Conservation (phyloP, 2,329 filamentous ascomycete genomes). For the Cercospora janseana region DNA sequence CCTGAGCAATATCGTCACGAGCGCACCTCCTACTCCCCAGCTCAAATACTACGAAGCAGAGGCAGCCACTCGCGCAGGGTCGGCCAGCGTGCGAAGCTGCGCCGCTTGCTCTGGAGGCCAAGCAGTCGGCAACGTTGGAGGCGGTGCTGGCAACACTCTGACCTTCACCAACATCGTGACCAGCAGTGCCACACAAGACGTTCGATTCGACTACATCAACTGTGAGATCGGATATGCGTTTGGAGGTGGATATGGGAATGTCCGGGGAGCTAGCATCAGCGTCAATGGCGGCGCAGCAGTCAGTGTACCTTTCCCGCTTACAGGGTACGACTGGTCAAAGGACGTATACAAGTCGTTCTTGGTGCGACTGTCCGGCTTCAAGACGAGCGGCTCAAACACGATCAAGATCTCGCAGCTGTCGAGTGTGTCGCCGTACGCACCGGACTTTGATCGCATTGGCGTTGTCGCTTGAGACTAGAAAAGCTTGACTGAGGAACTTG, state of each 20-base stretch:
- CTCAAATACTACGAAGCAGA: constrained; percentile 37
- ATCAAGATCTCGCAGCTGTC: constrained; percentile 30
- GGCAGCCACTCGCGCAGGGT: constrained; percentile 36
- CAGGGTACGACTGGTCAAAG: constrained; percentile 43
- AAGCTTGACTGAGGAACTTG: too few relatives aligned
- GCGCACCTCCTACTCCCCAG: constrained; percentile 17
- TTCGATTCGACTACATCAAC: constrained; percentile 44
- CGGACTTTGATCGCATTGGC: constrained; percentile 34
- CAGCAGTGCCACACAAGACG: constrained; percentile 34
- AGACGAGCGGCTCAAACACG: constrained; percentile 26
- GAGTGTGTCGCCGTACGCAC: constrained; percentile 28
- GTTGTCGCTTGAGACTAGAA: constrained; percentile 15
- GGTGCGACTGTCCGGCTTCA: constrained; percentile 32
- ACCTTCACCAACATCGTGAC: constrained; percentile 34
- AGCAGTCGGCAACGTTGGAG: constrained; percentile 39
- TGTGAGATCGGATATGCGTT: constrained; percentile 42
- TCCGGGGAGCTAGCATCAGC: constrained; percentile 39
- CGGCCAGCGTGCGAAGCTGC: constrained; percentile 35
- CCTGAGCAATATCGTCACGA: constrained; percentile 37
- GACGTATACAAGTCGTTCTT: constrained; percentile 29
- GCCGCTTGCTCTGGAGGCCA: constrained; percentile 36
- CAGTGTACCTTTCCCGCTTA: constrained; percentile 42
- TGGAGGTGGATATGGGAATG: constrained; percentile 34
- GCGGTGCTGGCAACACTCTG: constrained; percentile 17
- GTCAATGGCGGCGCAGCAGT: constrained; percentile 41